Conservation (phyloP, 768 basidiomycete species). For the Ephemerocybe angulata region DNA sequence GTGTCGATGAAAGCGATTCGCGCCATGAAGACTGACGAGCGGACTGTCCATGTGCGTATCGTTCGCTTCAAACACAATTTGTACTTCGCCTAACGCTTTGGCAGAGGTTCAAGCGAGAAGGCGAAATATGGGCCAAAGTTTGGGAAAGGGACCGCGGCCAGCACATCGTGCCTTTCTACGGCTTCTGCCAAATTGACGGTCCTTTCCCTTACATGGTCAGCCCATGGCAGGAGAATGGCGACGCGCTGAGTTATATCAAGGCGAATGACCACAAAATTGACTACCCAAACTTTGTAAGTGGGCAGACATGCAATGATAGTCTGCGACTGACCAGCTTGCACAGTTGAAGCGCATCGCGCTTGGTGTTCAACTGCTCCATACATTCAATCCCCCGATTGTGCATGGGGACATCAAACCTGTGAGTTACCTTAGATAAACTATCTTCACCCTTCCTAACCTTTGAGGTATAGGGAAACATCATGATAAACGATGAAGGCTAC, state of each 20-base stretch:
- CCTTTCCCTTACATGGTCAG: constrained; percentile 60
- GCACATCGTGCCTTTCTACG: constrained; percentile 56
- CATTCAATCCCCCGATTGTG: constrained; percentile 46
- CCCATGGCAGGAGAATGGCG: constrained; percentile 55
- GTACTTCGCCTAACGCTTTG: constrained; percentile 4
- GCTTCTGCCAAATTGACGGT: constrained; percentile 52
- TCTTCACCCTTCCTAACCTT: too few relatives aligned
- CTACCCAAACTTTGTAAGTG: constrained; percentile 39
- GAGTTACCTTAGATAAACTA: too few relatives aligned
- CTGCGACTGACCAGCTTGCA: neutral
- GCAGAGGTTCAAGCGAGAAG: constrained; percentile 52
- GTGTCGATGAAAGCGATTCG: constrained; percentile 57
- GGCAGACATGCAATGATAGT: neutral
- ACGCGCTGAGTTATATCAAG: constrained; percentile 45
- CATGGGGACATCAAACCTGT: constrained; percentile 57
- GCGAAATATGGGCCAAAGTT: constrained; percentile 50
- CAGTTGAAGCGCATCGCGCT: constrained; percentile 45
- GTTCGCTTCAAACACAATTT: neutral
- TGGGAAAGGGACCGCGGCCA: constrained; percentile 50
- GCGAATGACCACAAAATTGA: constrained; percentile 35
- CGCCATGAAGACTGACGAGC: constrained; percentile 45
- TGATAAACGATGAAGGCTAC: constrained; percentile 39
- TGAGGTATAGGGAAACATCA: constrained; percentile 48
- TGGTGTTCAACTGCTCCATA: constrained; percentile 48
- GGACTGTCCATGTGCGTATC: constrained; percentile 38